Conservation (phyloP, 495 filamentous ascomycete species). For the Neurospora terricola region DNA sequence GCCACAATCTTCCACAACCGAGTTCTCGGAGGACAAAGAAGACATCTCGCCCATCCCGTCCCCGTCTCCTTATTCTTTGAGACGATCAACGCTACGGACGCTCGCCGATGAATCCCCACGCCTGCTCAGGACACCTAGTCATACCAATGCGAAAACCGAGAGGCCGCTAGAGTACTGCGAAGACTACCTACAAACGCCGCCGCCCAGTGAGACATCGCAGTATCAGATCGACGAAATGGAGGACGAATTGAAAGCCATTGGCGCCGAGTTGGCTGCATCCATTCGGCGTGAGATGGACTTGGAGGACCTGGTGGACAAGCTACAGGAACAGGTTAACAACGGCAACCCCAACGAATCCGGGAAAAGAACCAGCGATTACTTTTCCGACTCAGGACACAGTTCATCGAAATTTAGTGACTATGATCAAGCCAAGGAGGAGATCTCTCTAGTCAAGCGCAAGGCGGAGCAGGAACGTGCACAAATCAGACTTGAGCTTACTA, state of each 20-base stretch:
- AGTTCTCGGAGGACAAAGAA: slow-evolving; percentile 33
- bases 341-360: slow-evolving; percentile 41
- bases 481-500: slow-evolving; percentile 70
- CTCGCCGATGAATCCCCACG: slow-evolving; percentile 28
- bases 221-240: slow-evolving; percentile 66
- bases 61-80: slow-evolving; percentile 29
- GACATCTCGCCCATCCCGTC: slow-evolving; percentile 40
- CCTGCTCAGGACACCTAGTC: slow-evolving; percentile 22
- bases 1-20: slow-evolving; percentile 31
- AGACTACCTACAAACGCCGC: slow-evolving; percentile 36
- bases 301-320: slow-evolving; percentile 81
- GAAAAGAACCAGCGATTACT: slow-evolving; percentile 91
- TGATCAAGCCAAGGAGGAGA: slow-evolving; percentile 67
- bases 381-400: slow-evolving; percentile 88
- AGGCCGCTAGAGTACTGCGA: slow-evolving; percentile 33
- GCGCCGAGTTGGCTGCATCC: slow-evolving; percentile 80
- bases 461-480: slow-evolving; percentile 88
- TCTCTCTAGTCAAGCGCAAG: slow-evolving; percentile 71
- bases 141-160: slow-evolving; percentile 21
- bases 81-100: slow-evolving; percentile 20
- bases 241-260: slow-evolving; percentile 86
- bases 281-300: slow-evolving; percentile 94
- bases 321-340: slow-evolving; percentile 64
- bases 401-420: slow-evolving; percentile 59
- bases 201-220: slow-evolving; percentile 27